Evolutionary conservation across 257 asterid genomes (phyloP), one percentile per base, ranked within the genome.

Genomic region (Nicotiana otophora): DNA sequence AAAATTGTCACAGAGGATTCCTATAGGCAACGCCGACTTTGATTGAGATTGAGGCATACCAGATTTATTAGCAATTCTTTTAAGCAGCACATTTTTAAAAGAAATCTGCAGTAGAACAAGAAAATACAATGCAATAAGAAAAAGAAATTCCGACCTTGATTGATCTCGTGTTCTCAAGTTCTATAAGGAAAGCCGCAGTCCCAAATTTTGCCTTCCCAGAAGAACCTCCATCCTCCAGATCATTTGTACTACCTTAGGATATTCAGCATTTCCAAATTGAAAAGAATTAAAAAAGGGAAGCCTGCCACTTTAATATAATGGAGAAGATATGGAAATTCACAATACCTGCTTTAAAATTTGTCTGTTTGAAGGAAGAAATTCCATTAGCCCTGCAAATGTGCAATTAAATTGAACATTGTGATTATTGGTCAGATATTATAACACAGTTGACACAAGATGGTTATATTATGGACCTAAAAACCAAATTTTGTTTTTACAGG

Each of bases 141-240:
- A 65, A 26, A 62, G 48, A 77, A 26, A 51, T 31, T 78, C 85
- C 58, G 69, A 96, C 99, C 99, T 96, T 96, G 54, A 96, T 96
- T 57, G 99, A 84, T 75, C 99, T 86, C 69, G 80, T 92, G 33
- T 88, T 92, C 88, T 96, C 99, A 20, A 93, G 94, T 83, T 96
- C 94, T 34, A 96, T 84, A 34, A 96, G 98, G 84, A 88, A 96
- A 86, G 81, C 66, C 5, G 97, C 98, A 3, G 98, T 96, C 61
- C 99, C 99, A 62, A 93, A 89, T 82, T 90, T 89, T 23, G 98
- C 88, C 88, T 90, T 92, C 81, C 83, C 53, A 2, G 78, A 62
- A 28, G 79, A 87, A 87, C 66, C 75, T 39, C 91, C 97, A 36
- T 85, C 86, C 93, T 94, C 98, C 72, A 88, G 19, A 82, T 80